A percentile compares a stretch with the other conserved stretches of the same genome.
These are phyloP conservation scores for Rhizopogon vulgaris DNA, from an alignment of 768 basidiomycete species.

Conservation along the genomic window DNA sequence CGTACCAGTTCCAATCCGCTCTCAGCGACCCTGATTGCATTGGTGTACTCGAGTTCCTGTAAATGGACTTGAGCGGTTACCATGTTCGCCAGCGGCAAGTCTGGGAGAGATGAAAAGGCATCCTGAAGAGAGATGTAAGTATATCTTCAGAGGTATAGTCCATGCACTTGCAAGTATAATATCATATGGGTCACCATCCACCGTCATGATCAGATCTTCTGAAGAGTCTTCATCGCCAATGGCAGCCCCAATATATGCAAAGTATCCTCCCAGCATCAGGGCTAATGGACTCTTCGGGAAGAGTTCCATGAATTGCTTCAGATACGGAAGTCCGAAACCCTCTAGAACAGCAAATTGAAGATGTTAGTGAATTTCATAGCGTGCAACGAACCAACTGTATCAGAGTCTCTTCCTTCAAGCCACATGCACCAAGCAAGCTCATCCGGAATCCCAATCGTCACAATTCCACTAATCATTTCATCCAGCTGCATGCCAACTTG, in stretches of 20 bases:
- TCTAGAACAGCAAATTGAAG: constrained; percentile 32
- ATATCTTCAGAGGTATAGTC: not conserved
- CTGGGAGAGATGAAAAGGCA: constrained; percentile 40
- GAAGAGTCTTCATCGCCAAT: constrained; percentile 34
- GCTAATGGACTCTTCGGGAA: constrained; percentile 60
- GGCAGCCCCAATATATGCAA: constrained; percentile 49
- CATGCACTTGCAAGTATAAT: constrained; percentile 48
- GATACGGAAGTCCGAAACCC: constrained; percentile 48
- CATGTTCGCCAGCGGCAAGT: constrained; percentile 63
- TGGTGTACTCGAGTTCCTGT: constrained; percentile 66
- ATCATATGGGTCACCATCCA: constrained; percentile 51
- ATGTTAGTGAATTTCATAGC: not conserved
- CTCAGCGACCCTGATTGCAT: constrained; percentile 66
- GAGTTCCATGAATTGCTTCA: constrained; percentile 56
- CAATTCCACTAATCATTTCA: constrained; percentile 64
- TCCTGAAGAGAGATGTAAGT: constrained; percentile 35
- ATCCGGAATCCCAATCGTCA: constrained; percentile 71
- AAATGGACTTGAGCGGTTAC: constrained; percentile 62
- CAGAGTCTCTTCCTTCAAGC: constrained; percentile 69
- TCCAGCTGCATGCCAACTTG: constrained; percentile 57
- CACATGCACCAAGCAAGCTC: constrained; percentile 77
- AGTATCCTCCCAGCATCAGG: constrained; percentile 58
- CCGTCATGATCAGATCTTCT: constrained; percentile 9
- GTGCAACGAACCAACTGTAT: constrained; percentile 50
- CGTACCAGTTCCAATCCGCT: constrained; percentile 55